These are phyloP conservation scores for Monosporascus sp. DNA, from an alignment of 2,329 filamentous ascomycete genomes.

Conservation along the genomic window DNA sequence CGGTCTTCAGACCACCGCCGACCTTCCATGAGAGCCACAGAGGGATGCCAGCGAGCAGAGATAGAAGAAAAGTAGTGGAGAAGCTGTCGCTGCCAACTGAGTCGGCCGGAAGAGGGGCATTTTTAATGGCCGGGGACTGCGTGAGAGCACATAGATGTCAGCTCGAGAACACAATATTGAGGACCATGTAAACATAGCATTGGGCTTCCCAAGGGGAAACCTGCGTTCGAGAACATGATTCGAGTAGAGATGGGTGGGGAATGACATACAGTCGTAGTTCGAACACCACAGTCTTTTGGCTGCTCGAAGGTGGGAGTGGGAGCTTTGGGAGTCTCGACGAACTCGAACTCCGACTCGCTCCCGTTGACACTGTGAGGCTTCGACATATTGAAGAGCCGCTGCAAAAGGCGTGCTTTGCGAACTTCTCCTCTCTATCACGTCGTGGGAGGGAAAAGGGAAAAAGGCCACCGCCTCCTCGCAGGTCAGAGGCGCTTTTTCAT, in stretches of 20 bases:
- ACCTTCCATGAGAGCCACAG: conserved; percentile 79
- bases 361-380: conserved; percentile 43
- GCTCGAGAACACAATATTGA: background rate
- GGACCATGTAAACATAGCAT: too few relatives aligned
- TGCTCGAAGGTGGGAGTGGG: conserved; percentile 45
- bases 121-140: conserved; percentile 85
- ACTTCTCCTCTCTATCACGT: background rate
- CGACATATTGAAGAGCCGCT: conserved; percentile 36
- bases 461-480: background rate
- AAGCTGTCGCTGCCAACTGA: conserved; percentile 79
- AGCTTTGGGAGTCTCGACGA: conserved; percentile 53
- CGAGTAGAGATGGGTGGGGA: background rate
- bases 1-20: conserved; percentile 80
- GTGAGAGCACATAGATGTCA: conserved; percentile 1
- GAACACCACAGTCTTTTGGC: conserved; percentile 50
- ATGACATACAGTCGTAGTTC: conserved; percentile 46
- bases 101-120: conserved; percentile 89
- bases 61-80: conserved; percentile 74
- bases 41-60: conserved; percentile 65
- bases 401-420: conserved; percentile 1
- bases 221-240: background rate
- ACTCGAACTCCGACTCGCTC: conserved; percentile 58
- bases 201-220: background rate
- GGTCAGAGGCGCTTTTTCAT: background rate
- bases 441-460: background rate